Base-by-base conservation (phyloP, 768 basidiomycete species). In the Lentinula aciculospora region DNA sequence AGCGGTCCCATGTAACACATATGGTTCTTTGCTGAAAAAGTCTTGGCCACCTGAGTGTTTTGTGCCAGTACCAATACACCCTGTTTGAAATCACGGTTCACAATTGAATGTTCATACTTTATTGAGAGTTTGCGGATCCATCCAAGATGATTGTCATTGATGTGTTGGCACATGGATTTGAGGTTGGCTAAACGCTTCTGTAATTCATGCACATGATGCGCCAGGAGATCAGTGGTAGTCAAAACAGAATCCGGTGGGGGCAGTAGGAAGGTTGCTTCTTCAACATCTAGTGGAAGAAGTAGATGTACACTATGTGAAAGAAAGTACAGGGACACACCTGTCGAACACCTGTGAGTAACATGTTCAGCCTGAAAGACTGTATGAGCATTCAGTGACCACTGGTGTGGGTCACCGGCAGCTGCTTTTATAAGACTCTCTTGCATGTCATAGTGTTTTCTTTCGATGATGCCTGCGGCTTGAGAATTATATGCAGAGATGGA, bases 1-100 rank as follows among this genome's bases (percentile, higher is more conserved):
- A 71, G 69, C 0, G 75, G 76, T 17, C 76, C 76, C 13, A 72
- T 46, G 57, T 76, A 78, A 3, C 70, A 51, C 0, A 68, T 66
- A n/a, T 67, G 66, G 2, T 67, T 68, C 53, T 76, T 77, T 1
- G 60, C 42, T 19, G 64, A 63, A 0, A 72, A 57, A 0, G 68
- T 61, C 27, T 64, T 70, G 25, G 74, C 70, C 2, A 73, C 56
- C 0, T 53, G 28, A 1, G 69, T 68, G 45, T 80, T 77, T 6
- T 67, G 51, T 0, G 76, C 65, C 0, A 80, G 62, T 0, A 76
- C 72, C 0, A 78, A 60, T 0, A 63, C 62, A 19, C 74, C 74
- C 8, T 60, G 61, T 29, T 65, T 12, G 42, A 71, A 74, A n/a
- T 64, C 44, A 10, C 48, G 67, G 19, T 27, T 8, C 3, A 12